Percentiles rank a stretch among this genome's conserved stretches.
phyloP scores from a whole-genome alignment of 2,329 filamentous ascomycete species.

The Botrytis hyacinthi region DNA sequence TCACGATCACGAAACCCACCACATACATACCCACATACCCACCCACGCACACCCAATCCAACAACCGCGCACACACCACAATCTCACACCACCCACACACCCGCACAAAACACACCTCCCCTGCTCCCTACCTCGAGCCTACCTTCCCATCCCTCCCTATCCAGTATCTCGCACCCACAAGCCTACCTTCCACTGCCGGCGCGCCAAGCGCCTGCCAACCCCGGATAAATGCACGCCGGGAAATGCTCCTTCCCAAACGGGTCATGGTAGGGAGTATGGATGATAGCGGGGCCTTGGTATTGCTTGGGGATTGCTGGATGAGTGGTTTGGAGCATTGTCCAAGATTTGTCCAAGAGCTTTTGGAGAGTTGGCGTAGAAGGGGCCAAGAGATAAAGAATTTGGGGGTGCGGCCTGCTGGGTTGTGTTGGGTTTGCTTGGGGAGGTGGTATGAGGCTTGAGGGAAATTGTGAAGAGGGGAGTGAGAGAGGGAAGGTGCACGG shows the following conservation, averaged over 20 bases:
- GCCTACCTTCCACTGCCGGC: not conserved
- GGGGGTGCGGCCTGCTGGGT: not conserved
- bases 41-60: no score
- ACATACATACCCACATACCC: no score
- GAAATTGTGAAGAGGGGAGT: not conserved
- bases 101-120: no score
- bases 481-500: not conserved
- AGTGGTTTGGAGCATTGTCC: not conserved
- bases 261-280: not conserved
- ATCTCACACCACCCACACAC: no score
- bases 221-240: not conserved
- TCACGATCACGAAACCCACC: no score
- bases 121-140: no score
- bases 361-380: not conserved
- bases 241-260: not conserved
- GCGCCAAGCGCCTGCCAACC: not conserved
- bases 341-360: not conserved
- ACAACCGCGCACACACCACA: no score
- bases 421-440: no score
- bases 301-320: not conserved
- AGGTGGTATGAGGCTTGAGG: no score
- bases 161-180: no score
- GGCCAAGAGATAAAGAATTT: not conserved
- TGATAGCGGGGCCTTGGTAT: not conserved
- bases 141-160: no score